Evolutionary conservation across 352 stramenopile species (phyloP), one percentile per base, ranked within the genome.

Genomic region (Phytophthora sp.): DNA sequence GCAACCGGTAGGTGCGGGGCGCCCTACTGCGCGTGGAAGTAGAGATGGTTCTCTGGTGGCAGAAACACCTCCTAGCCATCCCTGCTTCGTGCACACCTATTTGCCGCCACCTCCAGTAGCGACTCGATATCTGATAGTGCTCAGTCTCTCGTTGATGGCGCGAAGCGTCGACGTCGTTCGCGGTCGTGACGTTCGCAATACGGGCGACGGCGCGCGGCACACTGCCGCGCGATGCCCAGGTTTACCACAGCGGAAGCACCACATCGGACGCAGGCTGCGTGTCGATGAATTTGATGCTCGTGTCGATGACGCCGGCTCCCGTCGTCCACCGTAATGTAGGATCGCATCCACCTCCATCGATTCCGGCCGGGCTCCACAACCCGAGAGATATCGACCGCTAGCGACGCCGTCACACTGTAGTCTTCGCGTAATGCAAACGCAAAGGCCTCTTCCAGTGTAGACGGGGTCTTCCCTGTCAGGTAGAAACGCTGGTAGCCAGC

Each of bases 211-310:
- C 0, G 58, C 63, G n/a, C 31, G 27, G 44, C 58, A 68, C 27
- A 64, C 52, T 21, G 49, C 50, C 44, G 61, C 50, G 18, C 51
- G 42, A n/a, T 70, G 52, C 8, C 59, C 58, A 36, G 42, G 35
- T 13, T 45, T 49, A 0, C 41, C 21, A 31, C 51, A 74, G 9
- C 49, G 45, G 16, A 47, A 70, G 44, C 46, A 71, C 4, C n/a
- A n/a, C 61, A 63, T 26, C 15, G 51, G 58, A 27, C 58, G 47
- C 7, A 29, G 18, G 16, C 31, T 12, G 9, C 31, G 31, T 12
- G 9, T 8, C 23, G 38, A 45, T 8, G 20, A 24, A n/a, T 45
- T 13, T 2, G 20, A n/a, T 12, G 15, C 15, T 24, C 7, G 20
- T 11, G 3, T 11, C 3, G 38, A 45, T 26, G 16, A 13, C 9